Base-by-base conservation (phyloP, 2,329 filamentous ascomycete species). In the Aspergillus aculeatus region DNA sequence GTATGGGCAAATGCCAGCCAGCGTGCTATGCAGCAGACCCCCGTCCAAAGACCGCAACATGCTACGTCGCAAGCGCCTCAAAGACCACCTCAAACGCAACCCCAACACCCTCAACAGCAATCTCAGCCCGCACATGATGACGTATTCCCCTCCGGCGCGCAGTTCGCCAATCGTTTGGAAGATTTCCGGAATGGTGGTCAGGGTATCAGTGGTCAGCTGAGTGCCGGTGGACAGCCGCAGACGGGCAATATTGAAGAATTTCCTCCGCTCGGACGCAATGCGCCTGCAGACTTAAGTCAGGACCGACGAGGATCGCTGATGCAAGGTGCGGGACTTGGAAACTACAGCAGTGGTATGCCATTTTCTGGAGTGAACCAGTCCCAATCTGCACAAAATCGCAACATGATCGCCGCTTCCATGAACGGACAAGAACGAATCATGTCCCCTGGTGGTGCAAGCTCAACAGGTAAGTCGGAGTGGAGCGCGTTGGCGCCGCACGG, bases 211-310 rank as follows among this genome's bases (percentile, higher is more conserved):
- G 80, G 81, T 54, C 82, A 83, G 67, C 71, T 84, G 53, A 78
- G 80, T 54, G 77, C 77, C 23, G 75, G 77, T 47, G 74, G 73
- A 44, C 83, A 85, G 62, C 82, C 82, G 47, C 82, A 84, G 64
- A 79, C 83, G 26, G 81, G 81, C 63, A 84, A 81, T 65, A 83
- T 84, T 51, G 84, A 86, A 16, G 84, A 86, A 56, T 87, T 86
- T 60, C 84, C 84, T 60, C 83, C 85, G n/a, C 72, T 87, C 52
- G 81, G 83, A 55, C 81, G 83, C 51, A 81, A 81, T 57, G 73
- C 76, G 21, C 77, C 80, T 50, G 77, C 77, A 51, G 83, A 85
- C n/a, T 72, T 81, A 58, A 78, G 76, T 23, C 80, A 81, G 58
- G 81, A 83, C 65, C 74, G 81, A 60, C 75, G 81, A 66, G 78